Evolutionary conservation across 2,329 filamentous ascomycete species (phyloP).

Genomic region (Fusarium nurragi): DNA sequence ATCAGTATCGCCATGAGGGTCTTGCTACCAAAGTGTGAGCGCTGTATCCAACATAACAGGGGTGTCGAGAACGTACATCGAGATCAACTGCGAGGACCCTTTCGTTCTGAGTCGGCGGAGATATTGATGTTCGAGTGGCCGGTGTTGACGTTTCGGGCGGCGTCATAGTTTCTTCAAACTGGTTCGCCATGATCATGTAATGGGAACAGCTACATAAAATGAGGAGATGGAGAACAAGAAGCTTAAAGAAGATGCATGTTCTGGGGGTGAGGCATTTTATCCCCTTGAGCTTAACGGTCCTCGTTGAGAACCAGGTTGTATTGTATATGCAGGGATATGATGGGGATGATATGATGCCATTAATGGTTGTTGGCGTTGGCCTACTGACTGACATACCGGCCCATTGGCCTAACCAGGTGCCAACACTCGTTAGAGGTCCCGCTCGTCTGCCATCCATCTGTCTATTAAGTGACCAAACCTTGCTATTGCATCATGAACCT

Average conservation of each 20-base stretch:
- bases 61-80: rapidly evolving
- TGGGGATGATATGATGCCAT: background rate
- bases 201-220: background rate
- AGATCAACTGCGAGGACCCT: background rate
- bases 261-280: background rate
- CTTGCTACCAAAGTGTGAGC: background rate
- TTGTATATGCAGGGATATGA: background rate
- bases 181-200: background rate
- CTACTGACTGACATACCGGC: too few species aligned
- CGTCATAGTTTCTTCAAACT: rapidly evolving
- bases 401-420: background rate
- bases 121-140: rapidly evolving
- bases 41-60: rapidly evolving
- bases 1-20: background rate
- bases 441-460: background rate
- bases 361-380: background rate
- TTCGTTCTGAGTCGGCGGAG: rapidly evolving
- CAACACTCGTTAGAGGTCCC: background rate
- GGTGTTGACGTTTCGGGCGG: rapidly evolving
- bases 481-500: too few species aligned
- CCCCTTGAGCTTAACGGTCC: background rate
- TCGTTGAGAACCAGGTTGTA: background rate
- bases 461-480: too few species aligned
- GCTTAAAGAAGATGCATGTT: background rate
- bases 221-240: background rate